Evolutionary conservation across 169 alveolate genomes (phyloP).

Genomic region (Cryptosporidium sp.): DNA sequence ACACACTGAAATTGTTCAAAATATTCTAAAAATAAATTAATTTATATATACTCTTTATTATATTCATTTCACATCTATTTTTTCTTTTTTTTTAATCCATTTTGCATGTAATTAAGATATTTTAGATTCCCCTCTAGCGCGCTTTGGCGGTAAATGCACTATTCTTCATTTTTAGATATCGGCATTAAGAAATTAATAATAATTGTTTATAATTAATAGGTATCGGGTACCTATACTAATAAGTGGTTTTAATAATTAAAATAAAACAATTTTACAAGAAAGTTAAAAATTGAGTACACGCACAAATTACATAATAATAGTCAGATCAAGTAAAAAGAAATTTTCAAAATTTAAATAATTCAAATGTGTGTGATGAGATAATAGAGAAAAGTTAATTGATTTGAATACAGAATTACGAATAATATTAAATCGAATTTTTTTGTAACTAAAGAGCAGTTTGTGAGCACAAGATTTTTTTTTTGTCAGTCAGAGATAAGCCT

Average conservation of each 20-base stretch:
- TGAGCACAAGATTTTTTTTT: not conserved
- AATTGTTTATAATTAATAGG: not conserved
- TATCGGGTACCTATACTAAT: not conserved
- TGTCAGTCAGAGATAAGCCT: not conserved
- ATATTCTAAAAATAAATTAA: not conserved
- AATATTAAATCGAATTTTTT: not conserved
- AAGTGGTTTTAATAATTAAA: not conserved
- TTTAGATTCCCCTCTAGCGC: constrained; percentile 26
- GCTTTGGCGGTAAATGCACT: constrained; percentile 1
- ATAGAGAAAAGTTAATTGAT: not conserved
- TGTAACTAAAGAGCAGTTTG: not conserved
- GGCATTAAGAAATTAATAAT: not conserved
- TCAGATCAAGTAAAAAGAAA: not conserved
- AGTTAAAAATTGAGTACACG: not conserved
- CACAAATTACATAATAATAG: too few species aligned
- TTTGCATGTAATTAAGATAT: constrained; percentile 35
- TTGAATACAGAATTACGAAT: not conserved
- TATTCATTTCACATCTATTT: not conserved
- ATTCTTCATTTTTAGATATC: constrained; percentile 16
- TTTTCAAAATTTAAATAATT: too few species aligned
- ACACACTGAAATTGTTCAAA: not conserved
- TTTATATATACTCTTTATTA: not conserved
- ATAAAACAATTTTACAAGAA: not conserved
- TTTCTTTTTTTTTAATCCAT: not conserved
- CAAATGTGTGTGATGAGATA: not conserved